Evolutionary conservation across 2,329 filamentous ascomycete genomes (phyloP).

Genomic region (Sphaerulina vaccinii): DNA sequence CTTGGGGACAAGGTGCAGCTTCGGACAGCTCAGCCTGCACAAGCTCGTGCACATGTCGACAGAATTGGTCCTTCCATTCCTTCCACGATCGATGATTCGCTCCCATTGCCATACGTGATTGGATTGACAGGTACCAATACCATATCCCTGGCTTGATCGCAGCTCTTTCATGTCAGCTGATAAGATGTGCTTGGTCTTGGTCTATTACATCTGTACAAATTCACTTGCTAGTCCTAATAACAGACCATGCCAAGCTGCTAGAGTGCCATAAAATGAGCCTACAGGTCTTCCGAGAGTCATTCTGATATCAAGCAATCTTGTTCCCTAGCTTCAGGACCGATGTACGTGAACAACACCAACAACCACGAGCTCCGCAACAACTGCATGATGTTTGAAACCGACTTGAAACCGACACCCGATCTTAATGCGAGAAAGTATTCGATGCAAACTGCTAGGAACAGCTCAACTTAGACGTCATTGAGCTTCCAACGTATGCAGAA

Average conservation of each 20-base stretch:
- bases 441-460: conserved; percentile 1
- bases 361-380: conserved; percentile 9
- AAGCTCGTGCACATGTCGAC: conserved; percentile 10
- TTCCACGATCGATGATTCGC: neutral
- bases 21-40: conserved; percentile 6
- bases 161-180: conserved; percentile 4
- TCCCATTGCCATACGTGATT: neutral
- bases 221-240: neutral
- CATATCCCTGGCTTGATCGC: conserved; percentile 7
- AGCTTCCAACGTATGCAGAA: conserved; percentile 9
- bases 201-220: neutral
- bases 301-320: conserved; percentile 11
- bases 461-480: conserved; percentile 11
- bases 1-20: conserved; percentile 4
- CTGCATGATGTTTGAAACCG: conserved; percentile 1
- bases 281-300: neutral
- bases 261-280: neutral
- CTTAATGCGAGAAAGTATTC: conserved; percentile 11
- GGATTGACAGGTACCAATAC: conserved; percentile 12
- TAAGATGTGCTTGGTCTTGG: neutral
- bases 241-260: neutral
- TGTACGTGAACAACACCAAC: conserved; percentile 4
- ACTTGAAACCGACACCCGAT: conserved; percentile 16
- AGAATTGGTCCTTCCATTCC: conserved; percentile 2
- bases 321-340: conserved; percentile 3